Evolutionary conservation across 2,329 filamentous ascomycete species (phyloP).

Genomic region (Cercospora sp.): DNA sequence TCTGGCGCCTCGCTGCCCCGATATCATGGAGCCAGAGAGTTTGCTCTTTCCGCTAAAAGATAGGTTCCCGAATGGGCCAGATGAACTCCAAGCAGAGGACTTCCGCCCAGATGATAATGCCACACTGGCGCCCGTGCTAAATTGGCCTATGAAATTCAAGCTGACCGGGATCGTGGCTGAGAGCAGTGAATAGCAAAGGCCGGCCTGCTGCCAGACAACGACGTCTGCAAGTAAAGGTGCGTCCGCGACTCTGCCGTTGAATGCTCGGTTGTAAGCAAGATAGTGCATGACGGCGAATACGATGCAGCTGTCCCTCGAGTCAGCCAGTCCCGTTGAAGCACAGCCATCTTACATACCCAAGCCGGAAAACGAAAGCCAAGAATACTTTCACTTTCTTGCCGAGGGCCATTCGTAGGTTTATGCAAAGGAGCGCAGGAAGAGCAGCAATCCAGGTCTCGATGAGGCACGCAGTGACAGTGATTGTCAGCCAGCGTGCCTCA

Average conservation of each 20-base stretch:
- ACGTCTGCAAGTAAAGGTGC: constrained; percentile 8
- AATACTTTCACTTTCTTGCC: neutral
- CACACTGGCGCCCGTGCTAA: neutral
- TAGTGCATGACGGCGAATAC: neutral
- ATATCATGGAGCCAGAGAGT: neutral
- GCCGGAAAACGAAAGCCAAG: neutral
- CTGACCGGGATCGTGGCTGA: constrained; percentile 5
- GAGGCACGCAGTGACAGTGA: neutral
- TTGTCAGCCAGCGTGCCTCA: neutral
- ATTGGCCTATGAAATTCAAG: constrained; percentile 3
- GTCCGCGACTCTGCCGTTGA: neutral
- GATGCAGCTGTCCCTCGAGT: neutral
- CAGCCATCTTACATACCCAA: neutral
- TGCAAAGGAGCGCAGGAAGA: neutral
- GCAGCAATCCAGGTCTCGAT: neutral
- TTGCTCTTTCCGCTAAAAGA: neutral
- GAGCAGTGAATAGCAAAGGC: neutral
- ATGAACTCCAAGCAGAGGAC: neutral
- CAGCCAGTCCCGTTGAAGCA: neutral
- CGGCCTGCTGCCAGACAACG: neutral
- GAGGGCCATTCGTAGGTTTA: neutral
- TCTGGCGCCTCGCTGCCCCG: neutral
- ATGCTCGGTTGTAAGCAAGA: neutral
- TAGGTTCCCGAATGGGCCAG: neutral
- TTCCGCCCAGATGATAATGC: neutral